Conservation (phyloP, 495 filamentous ascomycete genomes). For the Penicillium riverlandense region DNA sequence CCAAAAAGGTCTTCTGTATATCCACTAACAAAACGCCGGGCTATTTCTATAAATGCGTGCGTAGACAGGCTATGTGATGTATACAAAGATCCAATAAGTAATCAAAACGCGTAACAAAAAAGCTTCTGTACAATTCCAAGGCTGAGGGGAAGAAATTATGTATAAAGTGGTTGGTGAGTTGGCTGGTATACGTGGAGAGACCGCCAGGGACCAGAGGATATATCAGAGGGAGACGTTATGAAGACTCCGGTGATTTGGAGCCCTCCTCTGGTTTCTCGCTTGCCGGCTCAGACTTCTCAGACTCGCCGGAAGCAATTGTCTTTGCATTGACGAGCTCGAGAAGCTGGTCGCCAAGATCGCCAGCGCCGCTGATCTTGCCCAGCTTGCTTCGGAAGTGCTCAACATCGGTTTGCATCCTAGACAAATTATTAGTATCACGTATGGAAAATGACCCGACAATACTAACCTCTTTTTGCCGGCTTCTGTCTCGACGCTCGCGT, state of each 20-base stretch:
- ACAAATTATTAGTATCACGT: constrained; percentile 6
- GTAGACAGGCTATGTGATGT: constrained; percentile 12
- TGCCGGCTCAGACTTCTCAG: constrained; percentile 5
- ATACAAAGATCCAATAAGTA: no score
- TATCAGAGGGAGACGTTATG: not conserved
- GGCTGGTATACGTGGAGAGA: no score
- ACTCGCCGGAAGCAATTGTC: constrained; percentile 13
- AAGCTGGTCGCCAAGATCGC: constrained; percentile 60
- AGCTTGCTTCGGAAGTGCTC: constrained; percentile 68
- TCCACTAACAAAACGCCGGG: constrained; percentile 14
- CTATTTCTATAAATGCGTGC: constrained; percentile 16
- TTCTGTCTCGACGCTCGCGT: constrained; percentile 58
- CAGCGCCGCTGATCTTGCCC: constrained; percentile 73
- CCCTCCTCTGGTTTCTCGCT: constrained; percentile 7
- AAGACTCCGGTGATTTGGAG: constrained; percentile 12
- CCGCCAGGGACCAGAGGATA: no score
- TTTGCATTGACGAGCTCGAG: constrained; percentile 63
- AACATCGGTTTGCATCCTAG: constrained; percentile 74
- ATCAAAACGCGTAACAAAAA: constrained; percentile 4
- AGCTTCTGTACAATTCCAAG: constrained; percentile 12
- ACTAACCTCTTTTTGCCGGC: constrained; percentile 65
- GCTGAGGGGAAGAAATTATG: constrained; percentile 9
- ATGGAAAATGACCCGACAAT: not conserved
- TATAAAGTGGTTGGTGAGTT: not conserved
- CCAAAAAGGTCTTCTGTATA: not conserved